phyloP scores from a whole-genome alignment of 352 stramenopile species.

The Peronospora farinosa region DNA sequence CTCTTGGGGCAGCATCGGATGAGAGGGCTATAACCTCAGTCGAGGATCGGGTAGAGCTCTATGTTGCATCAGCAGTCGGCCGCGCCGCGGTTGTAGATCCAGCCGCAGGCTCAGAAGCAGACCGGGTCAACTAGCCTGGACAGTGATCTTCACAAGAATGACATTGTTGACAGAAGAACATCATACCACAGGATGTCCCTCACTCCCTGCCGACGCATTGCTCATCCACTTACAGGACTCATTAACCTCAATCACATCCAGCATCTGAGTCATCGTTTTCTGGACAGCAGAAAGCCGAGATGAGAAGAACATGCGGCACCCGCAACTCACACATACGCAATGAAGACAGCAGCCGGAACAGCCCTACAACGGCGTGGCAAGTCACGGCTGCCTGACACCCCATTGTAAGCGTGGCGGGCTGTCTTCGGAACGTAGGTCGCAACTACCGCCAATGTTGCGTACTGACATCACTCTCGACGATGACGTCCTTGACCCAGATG shows the following conservation, averaged over 20 bases:
- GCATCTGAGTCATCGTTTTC: constrained; percentile 49
- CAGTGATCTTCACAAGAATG: constrained; percentile 40
- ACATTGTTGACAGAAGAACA: constrained; percentile 35
- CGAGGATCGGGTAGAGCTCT: background rate
- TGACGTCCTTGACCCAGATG: constrained; percentile 14
- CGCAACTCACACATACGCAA: constrained; percentile 62
- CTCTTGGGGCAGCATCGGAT: constrained; percentile 7
- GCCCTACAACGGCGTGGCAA: constrained; percentile 47
- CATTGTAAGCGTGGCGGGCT: constrained; percentile 43
- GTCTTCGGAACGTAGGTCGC: constrained; percentile 7
- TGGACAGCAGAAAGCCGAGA: constrained; percentile 47
- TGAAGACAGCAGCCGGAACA: constrained; percentile 64
- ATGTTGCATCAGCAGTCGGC: background rate
- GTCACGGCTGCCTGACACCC: constrained; percentile 61
- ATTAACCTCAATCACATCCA: constrained; percentile 50
- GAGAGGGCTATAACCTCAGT: constrained; percentile 13
- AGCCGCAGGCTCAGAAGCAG: constrained; percentile 2
- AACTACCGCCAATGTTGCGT: constrained; percentile 15
- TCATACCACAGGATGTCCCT: constrained; percentile 31
- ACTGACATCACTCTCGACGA: constrained; percentile 19
- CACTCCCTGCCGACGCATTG: constrained; percentile 15
- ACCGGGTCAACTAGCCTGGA: constrained; percentile 20
- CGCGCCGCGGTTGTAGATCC: background rate
- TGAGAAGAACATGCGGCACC: constrained; percentile 69
- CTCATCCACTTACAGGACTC: constrained; percentile 57